A percentile compares a stretch with the other conserved stretches of the same genome.
These are phyloP conservation scores for Pythium oligandrum DNA, from an alignment of 352 stramenopile species.

Conservation along the genomic window DNA sequence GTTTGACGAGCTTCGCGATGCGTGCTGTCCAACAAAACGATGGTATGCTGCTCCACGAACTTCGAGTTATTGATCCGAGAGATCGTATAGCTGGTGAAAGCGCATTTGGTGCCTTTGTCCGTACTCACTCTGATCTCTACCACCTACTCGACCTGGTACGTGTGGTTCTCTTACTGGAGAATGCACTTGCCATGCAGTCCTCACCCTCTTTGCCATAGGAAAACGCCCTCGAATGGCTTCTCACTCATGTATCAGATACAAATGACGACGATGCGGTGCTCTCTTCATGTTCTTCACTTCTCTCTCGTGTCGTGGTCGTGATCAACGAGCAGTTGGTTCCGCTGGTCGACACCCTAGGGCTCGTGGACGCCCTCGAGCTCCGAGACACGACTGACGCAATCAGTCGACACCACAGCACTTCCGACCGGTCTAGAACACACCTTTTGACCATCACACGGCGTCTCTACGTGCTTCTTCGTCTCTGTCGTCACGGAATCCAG, in stretches of 20 bases:
- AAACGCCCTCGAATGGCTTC: conserved; percentile 5
- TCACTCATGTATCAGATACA: conserved; percentile 10
- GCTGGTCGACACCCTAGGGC: background rate
- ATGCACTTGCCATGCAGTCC: too few relatives aligned
- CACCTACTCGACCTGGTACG: conserved; percentile 4
- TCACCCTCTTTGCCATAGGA: background rate
- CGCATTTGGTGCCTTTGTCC: background rate
- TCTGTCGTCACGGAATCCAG: too few relatives aligned
- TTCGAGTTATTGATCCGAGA: background rate
- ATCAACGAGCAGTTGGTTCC: background rate
- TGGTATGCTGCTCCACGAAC: background rate
- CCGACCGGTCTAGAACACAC: too few relatives aligned
- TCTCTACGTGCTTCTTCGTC: too few relatives aligned
- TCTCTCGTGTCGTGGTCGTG: background rate
- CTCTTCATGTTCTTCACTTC: conserved; percentile 2
- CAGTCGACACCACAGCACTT: too few relatives aligned
- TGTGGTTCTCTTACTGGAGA: background rate
- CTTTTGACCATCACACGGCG: too few relatives aligned
- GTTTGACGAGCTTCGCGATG: background rate
- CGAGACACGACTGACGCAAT: too few relatives aligned
- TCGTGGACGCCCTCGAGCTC: background rate
- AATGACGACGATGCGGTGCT: conserved; percentile 6
- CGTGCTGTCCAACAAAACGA: background rate
- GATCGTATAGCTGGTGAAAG: background rate
- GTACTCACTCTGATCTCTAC: background rate